phyloP scores from a whole-genome alignment of 352 stramenopile species.

The Plasmopara halstedii region DNA sequence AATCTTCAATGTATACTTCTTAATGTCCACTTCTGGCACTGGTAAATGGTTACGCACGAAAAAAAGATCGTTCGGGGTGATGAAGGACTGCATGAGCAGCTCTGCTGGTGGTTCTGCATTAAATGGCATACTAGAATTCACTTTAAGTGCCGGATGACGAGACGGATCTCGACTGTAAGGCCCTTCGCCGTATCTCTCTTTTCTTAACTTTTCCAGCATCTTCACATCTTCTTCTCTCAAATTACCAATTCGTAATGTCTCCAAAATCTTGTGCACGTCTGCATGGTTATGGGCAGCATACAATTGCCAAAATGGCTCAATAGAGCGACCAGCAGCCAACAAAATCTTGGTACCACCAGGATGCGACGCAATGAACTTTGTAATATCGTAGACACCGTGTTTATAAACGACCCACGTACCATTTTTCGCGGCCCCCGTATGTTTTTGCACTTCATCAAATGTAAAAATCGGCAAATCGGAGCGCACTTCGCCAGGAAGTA shows the following conservation, averaged over 20 bases:
- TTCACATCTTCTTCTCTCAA: conserved; percentile 80
- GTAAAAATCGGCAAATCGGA: conserved; percentile 51
- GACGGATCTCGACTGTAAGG: conserved; percentile 91
- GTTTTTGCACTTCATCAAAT: conserved; percentile 61
- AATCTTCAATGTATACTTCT: conserved; percentile 64
- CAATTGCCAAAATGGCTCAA: conserved; percentile 93
- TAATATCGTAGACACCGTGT: conserved; percentile 95
- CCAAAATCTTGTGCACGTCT: conserved; percentile 88
- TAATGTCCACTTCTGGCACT: conserved; percentile 82
- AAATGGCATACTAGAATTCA: conserved; percentile 93
- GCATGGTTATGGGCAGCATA: conserved; percentile 94
- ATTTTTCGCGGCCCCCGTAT: conserved; percentile 60
- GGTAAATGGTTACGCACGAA: conserved; percentile 98
- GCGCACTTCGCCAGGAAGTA: conserved; percentile 27
- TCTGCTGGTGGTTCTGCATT: conserved; percentile 92
- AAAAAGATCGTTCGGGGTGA: conserved; percentile 95
- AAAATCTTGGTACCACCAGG: conserved; percentile 89
- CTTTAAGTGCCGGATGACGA: conserved; percentile 79
- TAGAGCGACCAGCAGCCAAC: conserved; percentile 76
- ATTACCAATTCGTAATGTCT: conserved; percentile 88
- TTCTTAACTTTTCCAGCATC: conserved; percentile 75
- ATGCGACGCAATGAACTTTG: conserved; percentile 92
- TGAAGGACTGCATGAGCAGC: conserved; percentile 90
- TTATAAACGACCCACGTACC: conserved; percentile 92
- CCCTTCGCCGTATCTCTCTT: conserved; percentile 82